A percentile compares a stretch with the other conserved stretches of the same genome.
Conservation (phyloP, 495 filamentous ascomycete species). For the Halenospora varia region DNA sequence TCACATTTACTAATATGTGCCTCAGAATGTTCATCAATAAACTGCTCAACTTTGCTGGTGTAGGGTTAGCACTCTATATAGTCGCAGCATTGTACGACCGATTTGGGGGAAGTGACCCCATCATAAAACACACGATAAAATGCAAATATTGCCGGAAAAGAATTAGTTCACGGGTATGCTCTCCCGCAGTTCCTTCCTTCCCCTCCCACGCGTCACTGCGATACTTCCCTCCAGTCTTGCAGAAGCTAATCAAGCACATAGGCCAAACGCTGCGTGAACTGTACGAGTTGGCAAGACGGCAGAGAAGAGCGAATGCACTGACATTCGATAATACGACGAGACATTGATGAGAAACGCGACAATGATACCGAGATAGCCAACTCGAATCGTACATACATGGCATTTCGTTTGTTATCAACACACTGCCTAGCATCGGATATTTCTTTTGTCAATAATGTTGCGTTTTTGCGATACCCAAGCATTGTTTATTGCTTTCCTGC, state of each 20-base stretch:
- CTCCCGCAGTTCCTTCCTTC: neutral
- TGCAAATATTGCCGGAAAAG: conserved; percentile 69
- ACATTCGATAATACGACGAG: neutral
- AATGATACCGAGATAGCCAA: neutral
- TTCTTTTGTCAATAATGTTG: neutral
- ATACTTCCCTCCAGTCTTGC: neutral
- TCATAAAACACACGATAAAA: conserved; percentile 66
- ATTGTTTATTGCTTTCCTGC: neutral
- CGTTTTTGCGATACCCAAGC: neutral
- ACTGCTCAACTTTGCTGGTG: conserved; percentile 58
- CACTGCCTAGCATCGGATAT: neutral
- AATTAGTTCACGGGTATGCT: conserved; percentile 59
- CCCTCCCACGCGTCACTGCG: neutral
- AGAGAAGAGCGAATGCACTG: conserved; percentile 47
- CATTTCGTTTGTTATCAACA: neutral
- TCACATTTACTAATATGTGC: neutral
- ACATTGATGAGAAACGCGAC: neutral
- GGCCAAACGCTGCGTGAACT: conserved; percentile 64
- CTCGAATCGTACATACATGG: conserved; percentile 1
- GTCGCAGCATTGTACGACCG: conserved; percentile 64
- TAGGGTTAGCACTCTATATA: conserved; percentile 62
- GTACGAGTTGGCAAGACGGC: conserved; percentile 76
- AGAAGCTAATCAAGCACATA: conserved; percentile 23
- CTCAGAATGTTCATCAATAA: conserved; percentile 61
- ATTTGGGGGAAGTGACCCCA: conserved; percentile 52